Evolutionary conservation across 768 basidiomycete genomes (phyloP).

Genomic region (Crassisporium funariophilum): DNA sequence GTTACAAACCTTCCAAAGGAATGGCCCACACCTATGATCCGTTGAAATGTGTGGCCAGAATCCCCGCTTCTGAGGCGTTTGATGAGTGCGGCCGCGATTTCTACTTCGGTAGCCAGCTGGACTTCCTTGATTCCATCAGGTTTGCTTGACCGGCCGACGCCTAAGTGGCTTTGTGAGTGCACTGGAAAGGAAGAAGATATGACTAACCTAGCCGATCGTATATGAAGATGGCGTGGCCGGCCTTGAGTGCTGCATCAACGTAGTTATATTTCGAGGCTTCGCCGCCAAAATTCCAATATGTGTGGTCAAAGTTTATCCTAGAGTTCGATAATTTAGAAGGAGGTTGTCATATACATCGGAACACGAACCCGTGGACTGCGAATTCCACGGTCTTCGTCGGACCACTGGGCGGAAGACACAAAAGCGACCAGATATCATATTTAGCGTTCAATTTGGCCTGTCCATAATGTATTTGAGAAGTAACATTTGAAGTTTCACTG

Average conservation of each 20-base stretch:
- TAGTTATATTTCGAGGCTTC: constrained; percentile 22
- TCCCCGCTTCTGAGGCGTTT: constrained; percentile 9
- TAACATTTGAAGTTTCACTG: constrained; percentile 4
- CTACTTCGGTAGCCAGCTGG: constrained; percentile 20
- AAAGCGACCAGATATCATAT: constrained; percentile 12
- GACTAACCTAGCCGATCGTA: constrained; percentile 25
- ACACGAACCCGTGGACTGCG: constrained; percentile 23
- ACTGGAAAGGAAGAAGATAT: background rate
- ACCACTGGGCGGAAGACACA: constrained; percentile 15
- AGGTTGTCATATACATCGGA: too few relatives aligned
- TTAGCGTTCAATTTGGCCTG: constrained; percentile 1
- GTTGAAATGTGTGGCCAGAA: constrained; percentile 8
- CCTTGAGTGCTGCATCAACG: constrained; percentile 16
- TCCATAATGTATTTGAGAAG: background rate
- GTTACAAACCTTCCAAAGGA: constrained; percentile 24
- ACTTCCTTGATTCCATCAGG: constrained; percentile 26
- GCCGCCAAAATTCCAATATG: constrained; percentile 24
- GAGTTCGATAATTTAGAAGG: too few relatives aligned
- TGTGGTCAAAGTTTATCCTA: constrained; percentile 25
- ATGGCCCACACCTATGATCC: constrained; percentile 25
- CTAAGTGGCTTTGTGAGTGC: constrained; percentile 10
- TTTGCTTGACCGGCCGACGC: constrained; percentile 23
- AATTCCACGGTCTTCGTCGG: constrained; percentile 15
- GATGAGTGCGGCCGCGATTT: constrained; percentile 18
- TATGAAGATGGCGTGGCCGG: constrained; percentile 21